Evolutionary conservation across 75 land plant species (phyloP), one percentile per base, ranked within the genome.

Genomic region (Pinus albicaulis): DNA sequence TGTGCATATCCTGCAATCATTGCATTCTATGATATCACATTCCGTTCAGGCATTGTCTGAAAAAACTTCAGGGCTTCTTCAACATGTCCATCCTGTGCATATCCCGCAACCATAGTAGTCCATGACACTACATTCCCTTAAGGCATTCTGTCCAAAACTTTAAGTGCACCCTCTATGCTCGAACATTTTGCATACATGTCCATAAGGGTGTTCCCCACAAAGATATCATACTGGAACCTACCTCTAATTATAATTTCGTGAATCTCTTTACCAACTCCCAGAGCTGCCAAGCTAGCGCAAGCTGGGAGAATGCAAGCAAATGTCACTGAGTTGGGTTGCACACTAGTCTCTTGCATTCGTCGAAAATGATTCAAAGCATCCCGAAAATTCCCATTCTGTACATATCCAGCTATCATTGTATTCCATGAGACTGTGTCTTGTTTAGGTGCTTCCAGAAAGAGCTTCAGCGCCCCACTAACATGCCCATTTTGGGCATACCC

Each of bases 401-500:
- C 64, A 58, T 57, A 76, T 19, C 77, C 80, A 22, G 59, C 77
- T n/a, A 78, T 78, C 76, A 78, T 44, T 26, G 80, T 73, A 77
- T 78, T 78, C 80, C 80, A 78, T 5, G 80, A 48, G 76, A 78
- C 57, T 2, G 41, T 48, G 41, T 78, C 80, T 52, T 60, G 76
- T 19, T 44, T 34, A 74, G 76, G 77, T 34, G 36, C 26, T 65
- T 65, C 31, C 10, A 36, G 36, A 65, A 36, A 65, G n/a, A 65
- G n/a, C 7, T 1, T 65, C 20, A 65, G 5, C 3, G 69, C 69
- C 36, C 17, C n/a, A 19, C 6, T 28, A 38, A 15, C 19, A 5
- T 8, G 8, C 8, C 41, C 69, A 36, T 28, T 65, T 19, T 4
- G 19, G 3, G n/a, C 69, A 65, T 65, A 34, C 19, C 31, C 69